Evolutionary conservation across 1,139 yeast species (phyloP).

Genomic region (Yamadazyma oceani): DNA sequence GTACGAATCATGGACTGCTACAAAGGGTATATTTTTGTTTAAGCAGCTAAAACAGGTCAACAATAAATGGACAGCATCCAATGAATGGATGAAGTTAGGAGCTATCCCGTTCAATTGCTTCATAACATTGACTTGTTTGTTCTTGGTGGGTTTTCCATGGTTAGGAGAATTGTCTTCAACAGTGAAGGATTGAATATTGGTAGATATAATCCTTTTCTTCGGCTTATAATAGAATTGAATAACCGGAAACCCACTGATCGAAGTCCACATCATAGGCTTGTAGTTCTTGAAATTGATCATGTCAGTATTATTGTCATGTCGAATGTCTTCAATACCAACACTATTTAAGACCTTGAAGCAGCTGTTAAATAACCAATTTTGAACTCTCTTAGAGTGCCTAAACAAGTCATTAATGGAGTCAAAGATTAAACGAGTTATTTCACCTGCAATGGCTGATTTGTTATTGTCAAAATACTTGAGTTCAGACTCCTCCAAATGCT

Average conservation of each 20-base stretch:
- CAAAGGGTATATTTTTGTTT: slow-evolving; percentile 26
- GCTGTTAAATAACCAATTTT: slow-evolving; percentile 37
- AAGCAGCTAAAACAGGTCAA: slow-evolving; percentile 34
- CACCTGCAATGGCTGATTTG: slow-evolving; percentile 14
- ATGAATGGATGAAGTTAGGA: slow-evolving; percentile 47
- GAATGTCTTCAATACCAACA: slow-evolving; percentile 20
- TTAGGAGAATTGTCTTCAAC: slow-evolving; percentile 10
- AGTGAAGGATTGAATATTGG: slow-evolving; percentile 29
- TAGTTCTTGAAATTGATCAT: slow-evolving; percentile 19
- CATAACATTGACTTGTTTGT: slow-evolving; percentile 26
- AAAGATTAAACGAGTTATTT: slow-evolving; percentile 29
- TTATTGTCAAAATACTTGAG: slow-evolving; percentile 4
- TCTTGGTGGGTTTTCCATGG: slow-evolving; percentile 11
- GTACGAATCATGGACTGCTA: slow-evolving; percentile 46
- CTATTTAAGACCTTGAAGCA: slow-evolving; percentile 31
- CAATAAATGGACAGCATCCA: slow-evolving; percentile 42
- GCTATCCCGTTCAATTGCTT: slow-evolving; percentile 43
- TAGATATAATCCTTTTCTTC: slow-evolving; percentile 16
- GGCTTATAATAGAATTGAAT: slow-evolving; percentile 35
- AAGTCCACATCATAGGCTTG: slow-evolving; percentile 46
- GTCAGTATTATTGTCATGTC: too few species aligned
- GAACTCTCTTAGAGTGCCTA: slow-evolving; percentile 33
- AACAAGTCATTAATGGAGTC: slow-evolving; percentile 37
- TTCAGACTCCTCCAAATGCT: too few species aligned
- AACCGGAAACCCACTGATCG: slow-evolving; percentile 44